Base-by-base conservation (phyloP, 352 stramenopile genomes). In the Pythium myriotylum region DNA sequence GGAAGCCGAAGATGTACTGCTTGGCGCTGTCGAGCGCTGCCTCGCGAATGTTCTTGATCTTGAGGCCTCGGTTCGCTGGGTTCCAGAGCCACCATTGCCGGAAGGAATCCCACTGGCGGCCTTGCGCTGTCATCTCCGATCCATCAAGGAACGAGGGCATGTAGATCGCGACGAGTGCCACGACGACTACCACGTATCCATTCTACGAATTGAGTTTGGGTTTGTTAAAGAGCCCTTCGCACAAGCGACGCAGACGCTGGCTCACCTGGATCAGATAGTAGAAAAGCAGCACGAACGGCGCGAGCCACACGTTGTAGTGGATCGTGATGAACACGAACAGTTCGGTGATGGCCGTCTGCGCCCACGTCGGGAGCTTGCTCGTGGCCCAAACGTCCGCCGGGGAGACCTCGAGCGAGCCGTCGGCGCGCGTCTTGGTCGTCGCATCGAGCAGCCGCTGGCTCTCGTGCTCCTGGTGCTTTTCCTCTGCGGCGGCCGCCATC, bases 211-310 rank as follows among this genome's bases (percentile, higher is more conserved):
- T n/a, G n/a, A n/a, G n/a, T n/a, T n/a, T n/a, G n/a, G n/a, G n/a
- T n/a, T n/a, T n/a, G n/a, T n/a, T n/a, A n/a, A n/a, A n/a, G n/a
- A n/a, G n/a, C n/a, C n/a, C n/a, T n/a, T n/a, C n/a, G n/a, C n/a
- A n/a, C n/a, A n/a, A n/a, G n/a, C n/a, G n/a, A n/a, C n/a, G n/a
- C n/a, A n/a, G n/a, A n/a, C n/a, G n/a, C n/a, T n/a, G n/a, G n/a
- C n/a, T n/a, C n/a, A n/a, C n/a, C n/a, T n/a, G n/a, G 69, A 86
- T 77, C 26, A 92, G 65, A 35, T 82, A 89, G 66, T 87, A 88
- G 61, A 89, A 82, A 27, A 89, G 54, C 42, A 71, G 65, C 24
- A 78, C 23, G 37, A 82, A 78, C 0, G 76, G 73, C n/a, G 77
- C 50, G 19, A 66, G 57, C 78, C 79, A 92, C 20, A 88, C 47